Conservation (phyloP, 495 filamentous ascomycete species). For the Hypoxylon intermedium region DNA sequence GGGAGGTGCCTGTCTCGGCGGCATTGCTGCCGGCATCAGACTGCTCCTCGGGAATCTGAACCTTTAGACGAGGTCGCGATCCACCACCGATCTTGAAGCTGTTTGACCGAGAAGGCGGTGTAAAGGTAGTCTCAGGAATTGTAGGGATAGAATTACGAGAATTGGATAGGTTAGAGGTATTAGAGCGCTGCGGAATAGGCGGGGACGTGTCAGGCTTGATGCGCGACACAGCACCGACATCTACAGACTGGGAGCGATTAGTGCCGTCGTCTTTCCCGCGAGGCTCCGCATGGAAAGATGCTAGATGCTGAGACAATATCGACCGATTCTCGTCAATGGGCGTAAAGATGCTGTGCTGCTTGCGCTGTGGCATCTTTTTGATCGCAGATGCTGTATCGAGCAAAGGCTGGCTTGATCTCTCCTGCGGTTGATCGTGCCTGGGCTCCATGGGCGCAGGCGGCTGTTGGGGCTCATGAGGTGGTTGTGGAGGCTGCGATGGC, state of each 20-base stretch:
- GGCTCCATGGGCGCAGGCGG: conserved; percentile 52
- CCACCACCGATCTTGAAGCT: conserved; percentile 63
- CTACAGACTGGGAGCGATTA: conserved; percentile 68
- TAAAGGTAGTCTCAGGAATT: conserved; percentile 59
- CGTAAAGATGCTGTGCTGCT: conserved; percentile 93
- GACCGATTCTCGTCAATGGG: conserved; percentile 94
- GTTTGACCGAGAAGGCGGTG: conserved; percentile 79
- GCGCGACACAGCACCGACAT: conserved; percentile 62
- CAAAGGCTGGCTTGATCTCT: conserved; percentile 47
- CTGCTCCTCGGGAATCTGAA: conserved; percentile 91
- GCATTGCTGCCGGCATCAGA: conserved; percentile 83
- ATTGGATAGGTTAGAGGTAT: conserved; percentile 51
- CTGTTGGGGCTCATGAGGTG: conserved; percentile 44
- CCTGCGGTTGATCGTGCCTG: conserved; percentile 54
- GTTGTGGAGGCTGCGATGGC: conserved; percentile 30
- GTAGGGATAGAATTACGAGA: conserved; percentile 62
- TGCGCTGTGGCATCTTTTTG: conserved; percentile 75
- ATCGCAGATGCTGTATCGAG: conserved; percentile 56
- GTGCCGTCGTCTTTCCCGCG: conserved; percentile 53
- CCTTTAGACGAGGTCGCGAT: conserved; percentile 82
- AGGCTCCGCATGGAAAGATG: conserved; percentile 55
- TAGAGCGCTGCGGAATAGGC: conserved; percentile 56
- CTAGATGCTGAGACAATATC: conserved; percentile 85
- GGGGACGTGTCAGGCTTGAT: conserved; percentile 53
- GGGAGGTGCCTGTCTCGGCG: conserved; percentile 69